Conservation (phyloP, 345 rosid genomes). For the Abelmoschus esculentus region DNA sequence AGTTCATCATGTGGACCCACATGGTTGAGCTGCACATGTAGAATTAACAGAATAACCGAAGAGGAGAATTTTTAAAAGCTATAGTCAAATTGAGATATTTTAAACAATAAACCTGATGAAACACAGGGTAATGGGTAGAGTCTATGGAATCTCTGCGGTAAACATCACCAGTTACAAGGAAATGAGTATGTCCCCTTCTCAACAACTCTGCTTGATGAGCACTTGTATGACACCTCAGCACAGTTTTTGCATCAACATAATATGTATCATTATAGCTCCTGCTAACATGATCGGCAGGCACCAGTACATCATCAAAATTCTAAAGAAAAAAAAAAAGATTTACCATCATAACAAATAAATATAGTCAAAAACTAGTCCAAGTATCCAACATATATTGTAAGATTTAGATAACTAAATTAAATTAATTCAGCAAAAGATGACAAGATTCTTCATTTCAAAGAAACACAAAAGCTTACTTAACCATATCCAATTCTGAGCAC, state of each 20-base stretch:
- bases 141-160: conserved; percentile 96
- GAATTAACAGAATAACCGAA: background rate
- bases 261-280: conserved; percentile 93
- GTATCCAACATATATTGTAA: background rate
- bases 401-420: background rate
- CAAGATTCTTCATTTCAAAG: background rate
- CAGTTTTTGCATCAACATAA: conserved; percentile 83
- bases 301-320: conserved; percentile 98
- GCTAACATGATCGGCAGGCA: conserved; percentile 92
- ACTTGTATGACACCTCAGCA: conserved; percentile 96
- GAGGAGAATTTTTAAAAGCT: background rate
- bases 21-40: background rate
- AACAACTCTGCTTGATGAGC: conserved; percentile 97
- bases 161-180: conserved; percentile 95
- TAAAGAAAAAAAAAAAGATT: conserved; percentile 17
- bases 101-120: conserved; percentile 67
- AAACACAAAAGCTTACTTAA: background rate
- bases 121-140: conserved; percentile 92
- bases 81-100: conserved; percentile 1
- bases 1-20: background rate
- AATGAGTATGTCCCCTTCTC: conserved; percentile 67
- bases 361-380: background rate
- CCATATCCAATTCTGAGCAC: background rate
- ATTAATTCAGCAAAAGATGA: background rate
- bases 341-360: conserved; percentile 5